Conservation (phyloP, 2,329 filamentous ascomycete species). For the Ophiostoma piceae region DNA sequence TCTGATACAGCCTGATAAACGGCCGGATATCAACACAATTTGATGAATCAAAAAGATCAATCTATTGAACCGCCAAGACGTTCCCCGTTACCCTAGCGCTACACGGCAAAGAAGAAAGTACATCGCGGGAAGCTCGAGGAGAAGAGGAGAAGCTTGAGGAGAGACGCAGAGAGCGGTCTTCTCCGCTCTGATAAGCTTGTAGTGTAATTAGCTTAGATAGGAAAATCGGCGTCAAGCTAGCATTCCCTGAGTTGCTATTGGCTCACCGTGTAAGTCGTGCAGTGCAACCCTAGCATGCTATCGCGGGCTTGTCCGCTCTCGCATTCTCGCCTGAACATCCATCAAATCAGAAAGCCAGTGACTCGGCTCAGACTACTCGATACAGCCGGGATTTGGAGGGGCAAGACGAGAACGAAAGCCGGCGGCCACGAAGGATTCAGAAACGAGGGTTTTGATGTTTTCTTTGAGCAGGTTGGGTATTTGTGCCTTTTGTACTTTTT, state of each 20-base stretch:
- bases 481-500: not conserved
- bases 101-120: not conserved
- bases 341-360: not conserved
- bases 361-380: conserved; percentile 1
- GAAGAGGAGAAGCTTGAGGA: not conserved
- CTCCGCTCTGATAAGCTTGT: conserved; percentile 2
- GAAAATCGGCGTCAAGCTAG: not conserved
- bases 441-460: not conserved
- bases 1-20: not conserved
- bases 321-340: not conserved
- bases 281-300: not conserved
- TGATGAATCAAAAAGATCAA: not conserved
- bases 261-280: not conserved
- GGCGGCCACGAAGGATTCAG: not conserved
- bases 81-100: not conserved
- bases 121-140: not conserved
- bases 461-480: not conserved
- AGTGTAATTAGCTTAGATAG: not conserved
- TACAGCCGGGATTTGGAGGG: not conserved
- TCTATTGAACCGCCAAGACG: not conserved
- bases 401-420: not conserved
- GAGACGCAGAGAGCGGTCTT: not conserved
- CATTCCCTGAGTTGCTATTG: not conserved
- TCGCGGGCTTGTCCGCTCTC: conserved; percentile 1
- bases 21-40: not conserved